phyloP scores from a whole-genome alignment of 176 grass and related monocot species.

The Panicum miliaceum region DNA sequence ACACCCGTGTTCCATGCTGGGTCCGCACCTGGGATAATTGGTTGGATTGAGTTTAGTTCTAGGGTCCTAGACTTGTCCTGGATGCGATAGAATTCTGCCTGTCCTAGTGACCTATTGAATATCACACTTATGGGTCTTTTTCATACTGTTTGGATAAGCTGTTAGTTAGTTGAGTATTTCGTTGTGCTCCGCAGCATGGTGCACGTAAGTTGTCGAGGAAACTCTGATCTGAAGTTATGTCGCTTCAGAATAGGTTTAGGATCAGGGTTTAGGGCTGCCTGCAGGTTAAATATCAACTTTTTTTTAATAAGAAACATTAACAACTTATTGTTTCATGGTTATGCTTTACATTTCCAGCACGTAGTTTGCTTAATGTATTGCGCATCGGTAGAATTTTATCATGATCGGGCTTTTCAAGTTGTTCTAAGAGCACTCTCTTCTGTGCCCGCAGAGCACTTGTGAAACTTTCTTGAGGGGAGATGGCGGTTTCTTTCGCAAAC shows the following conservation, averaged over 20 bases:
- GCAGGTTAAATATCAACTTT: not conserved
- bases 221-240: not conserved
- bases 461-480: slow-evolving; percentile 44
- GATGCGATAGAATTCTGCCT: no score
- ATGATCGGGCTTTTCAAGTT: not conserved
- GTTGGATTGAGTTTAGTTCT: no score
- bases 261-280: not conserved
- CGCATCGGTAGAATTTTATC: not conserved
- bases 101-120: no score
- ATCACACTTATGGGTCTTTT: no score
- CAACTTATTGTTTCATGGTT: not conserved
- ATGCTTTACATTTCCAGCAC: not conserved
- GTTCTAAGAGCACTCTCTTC: not conserved
- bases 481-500: slow-evolving; percentile 73
- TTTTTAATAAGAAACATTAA: no score
- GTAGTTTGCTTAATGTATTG: no score
- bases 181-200: not conserved
- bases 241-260: not conserved
- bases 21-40: no score
- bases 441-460: not conserved
- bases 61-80: no score
- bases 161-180: not conserved
- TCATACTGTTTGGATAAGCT: not conserved
- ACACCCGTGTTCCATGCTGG: no score
- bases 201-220: not conserved